Evolutionary conservation across 331 rosid genomes (phyloP).

Genomic region (Saraca asoca): DNA sequence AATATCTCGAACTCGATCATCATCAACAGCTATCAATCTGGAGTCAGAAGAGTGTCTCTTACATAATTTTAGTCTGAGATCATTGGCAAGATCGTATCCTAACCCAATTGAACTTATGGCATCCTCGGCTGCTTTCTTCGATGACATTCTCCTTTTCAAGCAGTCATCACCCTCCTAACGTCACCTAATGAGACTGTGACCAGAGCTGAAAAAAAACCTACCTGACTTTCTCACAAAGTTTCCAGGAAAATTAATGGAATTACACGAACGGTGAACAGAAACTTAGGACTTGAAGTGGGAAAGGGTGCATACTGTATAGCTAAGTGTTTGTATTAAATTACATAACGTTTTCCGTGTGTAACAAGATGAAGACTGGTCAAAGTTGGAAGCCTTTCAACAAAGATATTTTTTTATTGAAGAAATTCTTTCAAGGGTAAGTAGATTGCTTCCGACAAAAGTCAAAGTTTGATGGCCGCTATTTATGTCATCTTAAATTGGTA

Average conservation of each 20-base stretch:
- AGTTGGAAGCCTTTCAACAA: no score
- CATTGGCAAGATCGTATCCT: conserved; percentile 73
- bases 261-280: not conserved
- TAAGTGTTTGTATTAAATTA: no score
- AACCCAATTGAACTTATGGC: conserved; percentile 59
- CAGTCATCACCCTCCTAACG: conserved; percentile 12
- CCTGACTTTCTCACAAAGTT: not conserved
- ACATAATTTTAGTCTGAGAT: conserved; percentile 67
- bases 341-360: no score
- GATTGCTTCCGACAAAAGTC: not conserved
- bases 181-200: not conserved
- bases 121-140: conserved; percentile 47
- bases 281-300: no score
- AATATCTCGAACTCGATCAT: conserved; percentile 42
- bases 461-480: conserved; percentile 3
- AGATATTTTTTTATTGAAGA: no score
- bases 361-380: no score
- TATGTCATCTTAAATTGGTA: no score
- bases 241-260: not conserved
- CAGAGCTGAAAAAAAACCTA: not conserved
- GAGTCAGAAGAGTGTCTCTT: conserved; percentile 44
- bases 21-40: conserved; percentile 52
- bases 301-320: no score
- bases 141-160: conserved; percentile 12
- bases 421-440: no score